phyloP scores from a whole-genome alignment of 306 rosid genomes.

The Corylus avellana region DNA sequence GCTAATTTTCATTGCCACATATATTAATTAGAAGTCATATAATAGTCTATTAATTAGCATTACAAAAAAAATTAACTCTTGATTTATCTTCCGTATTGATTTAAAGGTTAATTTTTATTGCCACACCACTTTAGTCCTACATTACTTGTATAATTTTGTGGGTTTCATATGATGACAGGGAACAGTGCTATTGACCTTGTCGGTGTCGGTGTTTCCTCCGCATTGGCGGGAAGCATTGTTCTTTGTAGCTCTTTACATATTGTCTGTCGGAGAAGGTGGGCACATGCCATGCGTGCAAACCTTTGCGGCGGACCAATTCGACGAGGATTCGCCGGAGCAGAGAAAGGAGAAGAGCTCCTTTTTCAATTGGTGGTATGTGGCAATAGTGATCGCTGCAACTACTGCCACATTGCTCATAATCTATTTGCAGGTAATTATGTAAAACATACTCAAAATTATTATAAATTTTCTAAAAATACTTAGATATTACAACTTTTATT shows the following conservation, averaged over 20 bases:
- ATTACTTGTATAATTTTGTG: too few relatives aligned
- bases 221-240: slow-evolving; percentile 28
- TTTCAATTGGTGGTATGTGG: slow-evolving; percentile 81
- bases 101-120: too few relatives aligned
- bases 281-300: slow-evolving; percentile 81
- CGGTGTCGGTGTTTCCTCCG: slow-evolving; percentile 42
- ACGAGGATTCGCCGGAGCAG: slow-evolving; percentile 54
- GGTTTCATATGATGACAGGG: slow-evolving; percentile 32
- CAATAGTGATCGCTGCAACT: slow-evolving; percentile 54
- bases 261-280: slow-evolving; percentile 73
- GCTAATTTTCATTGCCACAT: too few relatives aligned
- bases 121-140: too few relatives aligned
- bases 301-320: slow-evolving; percentile 85
- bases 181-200: slow-evolving; percentile 50
- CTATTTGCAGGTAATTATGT: slow-evolving; percentile 58
- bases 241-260: slow-evolving; percentile 52
- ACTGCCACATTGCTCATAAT: slow-evolving; percentile 43
- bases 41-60: too few relatives aligned
- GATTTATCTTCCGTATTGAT: too few relatives aligned
- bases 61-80: too few relatives aligned
- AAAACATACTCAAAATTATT: neutral
- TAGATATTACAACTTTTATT: too few relatives aligned
- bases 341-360: slow-evolving; percentile 61
- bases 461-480: too few relatives aligned
- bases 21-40: too few relatives aligned